Evolutionary conservation across 1,284 basidiomycete species (phyloP), one percentile per base, ranked within the genome.

Genomic region (Trichosporon coremiiforme): DNA sequence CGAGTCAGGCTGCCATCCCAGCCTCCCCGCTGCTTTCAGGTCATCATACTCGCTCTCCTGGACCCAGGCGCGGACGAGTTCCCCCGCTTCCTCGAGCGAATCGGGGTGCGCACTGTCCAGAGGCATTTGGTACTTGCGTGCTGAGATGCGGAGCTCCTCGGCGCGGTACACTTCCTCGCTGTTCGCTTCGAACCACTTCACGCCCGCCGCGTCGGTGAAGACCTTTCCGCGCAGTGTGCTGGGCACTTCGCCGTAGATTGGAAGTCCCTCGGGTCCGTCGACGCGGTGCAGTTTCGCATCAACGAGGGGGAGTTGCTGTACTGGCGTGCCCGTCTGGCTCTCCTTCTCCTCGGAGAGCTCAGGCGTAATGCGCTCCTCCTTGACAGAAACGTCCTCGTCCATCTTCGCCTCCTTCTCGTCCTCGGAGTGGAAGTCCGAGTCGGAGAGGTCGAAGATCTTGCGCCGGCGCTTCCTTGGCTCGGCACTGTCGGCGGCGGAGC

Each of bases 91-190:
- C 13, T 47, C 45, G 2, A 67, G 67, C 22, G 73, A 67, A 22
- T 74, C 73, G 3, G 73, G 73, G 35, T 74, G 73, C 64, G 71
- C 70, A 9, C 65, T 67, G 64, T 74, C 73, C 2, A 55, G 50
- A 15, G 73, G 73, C 73, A 74, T 74, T 1, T 25, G n/a, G 64
- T 71, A 74, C 69, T 74, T 74, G 41, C 63, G 63, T 7, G 67
- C 55, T n/a, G 67, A 45, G 33, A 71, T 35, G 47, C 69, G 70
- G 4, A 71, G 65, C 15, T 71, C 69, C 4, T 67, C 70, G n/a
- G 65, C 66, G 8, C 73, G 68, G 53, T 38, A 70, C 31, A 55
- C 31, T 7, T 45, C 29, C 1, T 62, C 72, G 22, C 33, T 35
- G 1, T 22, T 22, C 2, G 73, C 35, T 6, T 20, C n/a, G 55